Conservation (phyloP, 1,284 basidiomycete species). For the Vanrija pseudolonga region DNA sequence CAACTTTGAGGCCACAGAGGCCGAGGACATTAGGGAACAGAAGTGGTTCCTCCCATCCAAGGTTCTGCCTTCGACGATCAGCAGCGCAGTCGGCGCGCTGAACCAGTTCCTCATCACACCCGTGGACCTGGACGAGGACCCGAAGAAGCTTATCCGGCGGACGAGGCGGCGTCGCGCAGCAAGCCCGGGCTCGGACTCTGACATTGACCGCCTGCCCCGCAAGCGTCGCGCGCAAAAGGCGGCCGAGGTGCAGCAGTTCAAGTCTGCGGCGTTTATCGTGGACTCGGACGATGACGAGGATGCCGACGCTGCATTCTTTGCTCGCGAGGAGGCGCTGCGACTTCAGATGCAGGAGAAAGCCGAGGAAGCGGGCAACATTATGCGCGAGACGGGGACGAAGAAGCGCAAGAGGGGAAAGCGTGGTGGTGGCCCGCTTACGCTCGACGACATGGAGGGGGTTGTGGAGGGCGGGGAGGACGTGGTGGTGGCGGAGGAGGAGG, state of each 20-base stretch:
- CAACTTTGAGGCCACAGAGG: conserved; percentile 27
- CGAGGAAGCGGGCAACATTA: conserved; percentile 39
- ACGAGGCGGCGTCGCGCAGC: conserved; percentile 55
- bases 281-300: conserved; percentile 72
- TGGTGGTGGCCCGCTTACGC: conserved; percentile 8
- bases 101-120: conserved; percentile 30
- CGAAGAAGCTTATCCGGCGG: conserved; percentile 29
- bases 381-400: conserved; percentile 33
- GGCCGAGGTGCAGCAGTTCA: conserved; percentile 67
- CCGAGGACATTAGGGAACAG: conserved; percentile 13
- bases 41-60: conserved; percentile 34
- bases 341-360: conserved; percentile 56
- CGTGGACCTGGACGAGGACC: conserved; percentile 25
- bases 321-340: conserved; percentile 61
- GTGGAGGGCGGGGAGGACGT: background rate
- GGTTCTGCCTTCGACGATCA: conserved; percentile 26
- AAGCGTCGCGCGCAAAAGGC: conserved; percentile 37
- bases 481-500: conserved; percentile 2
- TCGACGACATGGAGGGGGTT: conserved; percentile 8
- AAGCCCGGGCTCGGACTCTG: conserved; percentile 4
- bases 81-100: conserved; percentile 31
- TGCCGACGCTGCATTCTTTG: conserved; percentile 61
- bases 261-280: conserved; percentile 82
- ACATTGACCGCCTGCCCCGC: conserved; percentile 8
- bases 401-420: conserved; percentile 32